These are phyloP conservation scores for Ophiocordyceps unilateralis DNA, from an alignment of 2,329 filamentous ascomycete genomes.

Conservation along the genomic window DNA sequence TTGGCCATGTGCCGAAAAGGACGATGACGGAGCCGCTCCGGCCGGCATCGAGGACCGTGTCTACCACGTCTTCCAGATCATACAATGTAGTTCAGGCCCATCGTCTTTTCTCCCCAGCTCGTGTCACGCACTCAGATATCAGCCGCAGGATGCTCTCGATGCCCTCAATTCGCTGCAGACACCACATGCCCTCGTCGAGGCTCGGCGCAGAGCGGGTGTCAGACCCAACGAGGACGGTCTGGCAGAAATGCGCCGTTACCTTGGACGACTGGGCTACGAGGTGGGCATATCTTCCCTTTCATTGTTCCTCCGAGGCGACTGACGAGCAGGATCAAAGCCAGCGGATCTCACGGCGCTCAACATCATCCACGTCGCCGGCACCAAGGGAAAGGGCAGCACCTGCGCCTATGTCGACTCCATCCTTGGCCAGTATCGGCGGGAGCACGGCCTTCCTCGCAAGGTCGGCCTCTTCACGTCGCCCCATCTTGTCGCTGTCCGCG, in stretches of 20 bases:
- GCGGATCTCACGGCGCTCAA: slow-evolving; percentile 42
- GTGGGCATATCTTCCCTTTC: slow-evolving; percentile 11
- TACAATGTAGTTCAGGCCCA: slow-evolving; percentile 15
- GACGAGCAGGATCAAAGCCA: slow-evolving; percentile 9
- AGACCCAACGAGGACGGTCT: slow-evolving; percentile 53
- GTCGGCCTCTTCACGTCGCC: slow-evolving; percentile 53
- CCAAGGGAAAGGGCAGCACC: slow-evolving; percentile 62
- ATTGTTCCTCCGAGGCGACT: neutral
- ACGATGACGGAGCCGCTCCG: neutral
- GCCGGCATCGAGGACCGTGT: too few relatives aligned
- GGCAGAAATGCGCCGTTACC: slow-evolving; percentile 65
- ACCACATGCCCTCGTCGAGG: slow-evolving; percentile 66
- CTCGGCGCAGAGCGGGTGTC: slow-evolving; percentile 56
- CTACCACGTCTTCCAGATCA: slow-evolving; percentile 8
- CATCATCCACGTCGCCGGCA: slow-evolving; percentile 53
- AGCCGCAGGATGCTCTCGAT: slow-evolving; percentile 66
- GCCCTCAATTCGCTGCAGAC: slow-evolving; percentile 83
- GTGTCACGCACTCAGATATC: neutral
- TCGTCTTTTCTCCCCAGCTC: neutral
- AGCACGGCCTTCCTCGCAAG: slow-evolving; percentile 18
- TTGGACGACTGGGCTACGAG: slow-evolving; percentile 61
- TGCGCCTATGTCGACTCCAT: slow-evolving; percentile 52
- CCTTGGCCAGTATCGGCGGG: slow-evolving; percentile 30
- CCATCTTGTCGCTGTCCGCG: slow-evolving; percentile 48
- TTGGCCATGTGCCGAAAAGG: neutral